Evolutionary conservation across 176 grass and related monocot genomes (phyloP).

Genomic region (Eragrostis nindensis): DNA sequence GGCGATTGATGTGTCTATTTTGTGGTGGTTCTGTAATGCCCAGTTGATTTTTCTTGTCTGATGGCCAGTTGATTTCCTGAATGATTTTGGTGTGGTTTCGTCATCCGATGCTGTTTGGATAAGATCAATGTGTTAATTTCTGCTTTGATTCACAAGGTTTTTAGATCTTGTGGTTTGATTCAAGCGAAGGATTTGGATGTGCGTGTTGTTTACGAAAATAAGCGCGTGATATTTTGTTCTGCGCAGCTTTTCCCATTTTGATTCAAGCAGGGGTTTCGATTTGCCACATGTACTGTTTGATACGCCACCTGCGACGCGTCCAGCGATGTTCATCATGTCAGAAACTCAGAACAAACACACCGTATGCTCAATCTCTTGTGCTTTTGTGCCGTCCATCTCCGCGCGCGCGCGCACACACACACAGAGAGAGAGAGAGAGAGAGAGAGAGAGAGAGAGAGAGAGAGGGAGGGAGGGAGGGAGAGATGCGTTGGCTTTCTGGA

Average conservation of each 20-base stretch:
- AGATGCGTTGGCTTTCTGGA: no score
- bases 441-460: no score
- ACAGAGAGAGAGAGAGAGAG: no score
- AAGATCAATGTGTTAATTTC: neutral
- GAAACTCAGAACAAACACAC: neutral
- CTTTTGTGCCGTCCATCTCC: neutral
- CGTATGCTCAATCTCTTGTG: neutral
- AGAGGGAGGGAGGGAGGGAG: no score
- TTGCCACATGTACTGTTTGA: no score
- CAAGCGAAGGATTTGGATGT: neutral
- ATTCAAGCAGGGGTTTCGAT: neutral
- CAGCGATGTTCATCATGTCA: neutral
- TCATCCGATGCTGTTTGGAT: neutral
- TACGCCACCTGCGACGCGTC: neutral
- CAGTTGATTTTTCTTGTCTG: neutral
- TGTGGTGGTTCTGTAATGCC: neutral
- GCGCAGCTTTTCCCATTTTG: neutral
- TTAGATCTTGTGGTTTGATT: neutral
- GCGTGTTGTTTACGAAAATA: neutral
- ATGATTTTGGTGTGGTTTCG: neutral
- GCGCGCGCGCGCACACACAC: no score
- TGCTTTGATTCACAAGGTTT: neutral
- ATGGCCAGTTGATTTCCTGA: neutral
- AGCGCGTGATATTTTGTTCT: neutral
- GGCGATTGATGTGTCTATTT: neutral